Evolutionary conservation across 805 yeast genomes (phyloP), one percentile per base, ranked within the genome.

Genomic region (Sugiyamaella marilandica): DNA sequence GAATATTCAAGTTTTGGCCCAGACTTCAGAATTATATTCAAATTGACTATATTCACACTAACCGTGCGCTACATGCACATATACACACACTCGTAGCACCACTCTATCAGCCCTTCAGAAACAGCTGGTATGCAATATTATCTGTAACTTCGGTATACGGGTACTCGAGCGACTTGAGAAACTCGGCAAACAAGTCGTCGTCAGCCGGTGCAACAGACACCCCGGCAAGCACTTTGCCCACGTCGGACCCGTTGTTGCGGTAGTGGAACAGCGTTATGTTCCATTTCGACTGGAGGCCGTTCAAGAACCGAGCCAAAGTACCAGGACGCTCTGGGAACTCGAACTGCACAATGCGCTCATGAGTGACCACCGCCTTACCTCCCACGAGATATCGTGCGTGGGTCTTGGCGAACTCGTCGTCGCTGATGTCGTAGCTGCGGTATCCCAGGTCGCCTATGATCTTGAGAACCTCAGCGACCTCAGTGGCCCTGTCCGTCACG

Each of bases 251-350:
- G 62, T 90, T 95, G 72, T 94, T 90, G 76, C 99, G 83, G 71
- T 94, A 94, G 70, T 94, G 97, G 83, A 94, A 94, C 62, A 94
- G 72, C 1, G 97, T 86, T 56, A 94, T 81, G 66, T 94, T 94
- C 97, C 98, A 94, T 48, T 83, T 82, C 24, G 78, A 76, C 63
- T 84, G 81, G 65, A 94, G 70, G 14, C 83, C 77, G 26, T 77
- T 78, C 63, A 94, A 76, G 72, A 94, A 94, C 54, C 80, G 85
- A 29, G 85, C 80, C 63, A 94, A 76, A 1, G 99, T 97, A 46
- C 97, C 96, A 1, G 99, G 98, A 64, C 94, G 83, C 66, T 94
- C 99, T 11, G 99, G 99, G 75, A 94, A 95, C 70, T 90, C 97
- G 63, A 94, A 94, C 47, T 85, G 78, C 61, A 83, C 80, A 34